A percentile compares a stretch with the other conserved stretches of the same genome.
phyloP scores from a whole-genome alignment of 106 monocot genomes.

The Platanthera zijinensis region DNA sequence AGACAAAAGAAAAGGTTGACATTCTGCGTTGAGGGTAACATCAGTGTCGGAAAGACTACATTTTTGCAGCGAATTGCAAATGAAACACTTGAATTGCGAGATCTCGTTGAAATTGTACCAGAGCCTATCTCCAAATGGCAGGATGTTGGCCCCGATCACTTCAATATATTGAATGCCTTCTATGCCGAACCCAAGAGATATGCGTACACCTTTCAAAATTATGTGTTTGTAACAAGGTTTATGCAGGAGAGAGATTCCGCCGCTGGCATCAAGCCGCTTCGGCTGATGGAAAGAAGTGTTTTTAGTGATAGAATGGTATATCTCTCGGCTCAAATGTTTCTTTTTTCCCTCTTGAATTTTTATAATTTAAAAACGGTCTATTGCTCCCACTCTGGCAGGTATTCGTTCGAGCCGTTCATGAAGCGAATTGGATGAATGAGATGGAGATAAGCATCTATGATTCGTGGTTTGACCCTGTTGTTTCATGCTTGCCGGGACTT shows the following conservation, averaged over 20 bases:
- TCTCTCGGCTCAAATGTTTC: background rate
- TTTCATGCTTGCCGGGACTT: slow-evolving; percentile 71
- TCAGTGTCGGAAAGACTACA: slow-evolving; percentile 94
- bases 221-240: slow-evolving; percentile 90
- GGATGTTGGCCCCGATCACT: slow-evolving; percentile 88
- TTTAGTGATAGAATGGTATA: slow-evolving; percentile 92
- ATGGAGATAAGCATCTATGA: slow-evolving; percentile 99
- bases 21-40: slow-evolving; percentile 96
- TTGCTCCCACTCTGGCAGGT: slow-evolving; percentile 25
- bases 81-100: slow-evolving; percentile 84
- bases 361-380: background rate
- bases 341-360: background rate
- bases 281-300: slow-evolving; percentile 93
- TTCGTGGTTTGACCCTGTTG: slow-evolving; percentile 97
- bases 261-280: slow-evolving; percentile 69
- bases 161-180: slow-evolving; percentile 89
- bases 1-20: slow-evolving; percentile 75
- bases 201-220: slow-evolving; percentile 96
- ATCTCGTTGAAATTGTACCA: slow-evolving; percentile 92
- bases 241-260: slow-evolving; percentile 95
- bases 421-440: slow-evolving; percentile 97
- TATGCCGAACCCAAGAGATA: slow-evolving; percentile 92
- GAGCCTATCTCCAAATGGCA: slow-evolving; percentile 92
- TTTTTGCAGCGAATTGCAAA: slow-evolving; percentile 92
- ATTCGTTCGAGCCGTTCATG: slow-evolving; percentile 91